Evolutionary conservation across 1,284 basidiomycete species (phyloP), one percentile per base, ranked within the genome.

Genomic region (Vanrija sp.): DNA sequence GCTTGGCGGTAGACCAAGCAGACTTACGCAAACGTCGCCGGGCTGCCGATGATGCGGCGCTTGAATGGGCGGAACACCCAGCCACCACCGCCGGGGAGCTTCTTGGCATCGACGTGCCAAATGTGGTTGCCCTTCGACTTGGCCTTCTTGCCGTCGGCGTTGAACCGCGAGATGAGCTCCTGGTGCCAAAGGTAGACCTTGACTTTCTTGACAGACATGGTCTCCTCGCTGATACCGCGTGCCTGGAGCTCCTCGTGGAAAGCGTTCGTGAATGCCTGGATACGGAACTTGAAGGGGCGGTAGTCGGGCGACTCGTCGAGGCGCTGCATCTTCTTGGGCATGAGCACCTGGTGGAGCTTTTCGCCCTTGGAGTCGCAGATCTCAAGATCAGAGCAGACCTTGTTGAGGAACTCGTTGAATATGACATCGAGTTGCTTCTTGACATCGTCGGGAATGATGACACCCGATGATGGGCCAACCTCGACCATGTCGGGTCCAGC

Each of bases 101-200:
- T 97, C 77, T 87, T 91, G 18, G 93, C 96, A 66, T 98, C 92
- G 47, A 98, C 88, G 69, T 94, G 95, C 96, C 96, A 99, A 62
- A 98, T 96, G 71, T 98, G 95, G 75, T 98, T 98, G 49, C 96
- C 96, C 79, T 98, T 98, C 49, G 92, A 95, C 78, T 99, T 99
- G 31, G 94, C 90, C 78, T 99, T 99, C 77, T 97, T 97, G 35
- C 93, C 96, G 73, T 98, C 96, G 68, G 98, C 93, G 73, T 98
- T 98, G 82, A 95, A 98, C 24, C 96, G 88, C 43, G 94, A 88
- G 69, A 99, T 98, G 69, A 88, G 88, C 22, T 88, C 87, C 62
- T 83, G 81, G 80, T 87, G 78, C 96, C 96, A 99, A 45, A 99
- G 83, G 78, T 96, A 99, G 69, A 92, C 89, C 64, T 95, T 90